phyloP scores from a whole-genome alignment of 805 yeast genomes.

The Kuraishia ogatae region DNA sequence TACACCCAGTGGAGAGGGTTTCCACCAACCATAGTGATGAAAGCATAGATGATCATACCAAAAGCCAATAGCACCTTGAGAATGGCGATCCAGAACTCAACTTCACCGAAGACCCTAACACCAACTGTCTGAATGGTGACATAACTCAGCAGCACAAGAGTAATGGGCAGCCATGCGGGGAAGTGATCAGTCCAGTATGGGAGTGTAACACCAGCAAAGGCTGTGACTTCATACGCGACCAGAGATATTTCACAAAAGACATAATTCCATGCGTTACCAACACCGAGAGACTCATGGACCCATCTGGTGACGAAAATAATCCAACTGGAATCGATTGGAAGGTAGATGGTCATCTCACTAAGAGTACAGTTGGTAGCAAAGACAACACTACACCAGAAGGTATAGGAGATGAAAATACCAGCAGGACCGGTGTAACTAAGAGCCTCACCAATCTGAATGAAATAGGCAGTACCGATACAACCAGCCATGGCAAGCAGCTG shows the following conservation, averaged over 20 bases:
- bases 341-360: slow-evolving; percentile 37
- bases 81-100: slow-evolving; percentile 59
- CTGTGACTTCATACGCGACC: slow-evolving; percentile 39
- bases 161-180: slow-evolving; percentile 36
- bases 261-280: slow-evolving; percentile 41
- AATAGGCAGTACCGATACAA: slow-evolving; percentile 38
- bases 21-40: slow-evolving; percentile 58
- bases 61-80: slow-evolving; percentile 57
- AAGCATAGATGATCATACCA: slow-evolving; percentile 50
- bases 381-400: slow-evolving; percentile 33
- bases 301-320: slow-evolving; percentile 37
- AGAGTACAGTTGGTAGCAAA: slow-evolving; percentile 31
- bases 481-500: slow-evolving; percentile 43
- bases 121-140: slow-evolving; percentile 34
- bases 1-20: slow-evolving; percentile 34
- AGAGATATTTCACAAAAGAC: slow-evolving; percentile 39
- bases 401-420: slow-evolving; percentile 28
- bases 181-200: slow-evolving; percentile 40
- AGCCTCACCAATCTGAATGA: slow-evolving; percentile 32
- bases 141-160: slow-evolving; percentile 31
- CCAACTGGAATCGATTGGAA: slow-evolving; percentile 41
- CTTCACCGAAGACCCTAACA: slow-evolving; percentile 38
- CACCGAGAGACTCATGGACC: slow-evolving; percentile 34
- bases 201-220: slow-evolving; percentile 31
- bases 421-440: slow-evolving; percentile 33